Percentiles rank a stretch among this genome's conserved stretches.
Evolutionary conservation across 148 eudicot genomes (phyloP).

Genomic region (Fagopyrum esculentum): DNA sequence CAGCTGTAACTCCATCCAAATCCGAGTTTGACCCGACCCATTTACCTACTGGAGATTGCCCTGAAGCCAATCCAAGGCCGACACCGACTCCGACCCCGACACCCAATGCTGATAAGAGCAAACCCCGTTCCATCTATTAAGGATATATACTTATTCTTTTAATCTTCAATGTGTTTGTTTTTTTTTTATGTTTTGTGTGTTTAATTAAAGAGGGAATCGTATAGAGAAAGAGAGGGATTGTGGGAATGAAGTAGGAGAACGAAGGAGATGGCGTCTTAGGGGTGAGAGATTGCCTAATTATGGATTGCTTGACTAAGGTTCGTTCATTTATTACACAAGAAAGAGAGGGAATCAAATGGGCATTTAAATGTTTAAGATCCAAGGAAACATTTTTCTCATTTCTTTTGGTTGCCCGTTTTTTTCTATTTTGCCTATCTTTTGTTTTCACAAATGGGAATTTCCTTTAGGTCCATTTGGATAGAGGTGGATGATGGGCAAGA

Average conservation of each 20-base stretch:
- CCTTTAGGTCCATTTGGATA: too few relatives aligned
- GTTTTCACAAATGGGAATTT: background rate
- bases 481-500: too few relatives aligned
- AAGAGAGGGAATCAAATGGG: background rate
- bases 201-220: background rate
- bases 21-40: conserved; percentile 45
- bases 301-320: background rate
- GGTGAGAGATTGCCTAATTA: background rate
- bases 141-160: background rate
- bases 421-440: background rate
- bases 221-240: background rate
- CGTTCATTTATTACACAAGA: background rate
- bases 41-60: conserved; percentile 47
- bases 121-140: conserved; percentile 16
- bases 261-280: background rate
- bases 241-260: background rate
- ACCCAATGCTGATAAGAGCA: conserved; percentile 70
- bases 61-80: conserved; percentile 71
- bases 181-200: background rate
- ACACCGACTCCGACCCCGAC: conserved; percentile 85
- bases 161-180: background rate
- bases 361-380: too few relatives aligned
- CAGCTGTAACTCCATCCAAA: conserved; percentile 45
- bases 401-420: conserved; percentile 7
- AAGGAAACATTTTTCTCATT: background rate